phyloP scores from a whole-genome alignment of 306 rosid genomes.

The Cajanus cajan region DNA sequence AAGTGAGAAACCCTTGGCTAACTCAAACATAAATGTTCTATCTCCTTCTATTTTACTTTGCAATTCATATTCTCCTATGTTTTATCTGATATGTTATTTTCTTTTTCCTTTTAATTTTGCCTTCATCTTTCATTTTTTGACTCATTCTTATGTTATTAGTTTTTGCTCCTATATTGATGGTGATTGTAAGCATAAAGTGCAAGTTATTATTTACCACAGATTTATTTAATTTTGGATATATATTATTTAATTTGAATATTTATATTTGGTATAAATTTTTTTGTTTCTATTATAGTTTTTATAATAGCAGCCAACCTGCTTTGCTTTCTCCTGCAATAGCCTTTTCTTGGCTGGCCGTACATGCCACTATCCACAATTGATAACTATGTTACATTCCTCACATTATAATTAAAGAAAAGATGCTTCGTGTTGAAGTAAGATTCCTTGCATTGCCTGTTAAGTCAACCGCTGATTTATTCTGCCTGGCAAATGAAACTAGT shows the following conservation, averaged over 20 bases:
- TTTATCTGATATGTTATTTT: background rate
- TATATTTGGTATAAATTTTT: background rate
- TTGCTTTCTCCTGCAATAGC: background rate
- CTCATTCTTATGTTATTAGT: background rate
- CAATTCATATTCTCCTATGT: background rate
- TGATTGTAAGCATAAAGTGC: background rate
- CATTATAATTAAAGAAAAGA: conserved; percentile 3
- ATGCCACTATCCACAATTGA: background rate
- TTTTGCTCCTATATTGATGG: background rate
- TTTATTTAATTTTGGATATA: background rate
- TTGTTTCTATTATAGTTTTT: background rate
- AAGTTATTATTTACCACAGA: background rate
- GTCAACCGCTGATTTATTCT: conserved; percentile 8
- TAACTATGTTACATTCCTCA: background rate
- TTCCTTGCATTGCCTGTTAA: conserved; percentile 5
- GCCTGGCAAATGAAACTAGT: conserved; percentile 7
- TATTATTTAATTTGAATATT: background rate
- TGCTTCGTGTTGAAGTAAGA: background rate
- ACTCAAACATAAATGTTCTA: background rate
- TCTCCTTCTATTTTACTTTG: background rate
- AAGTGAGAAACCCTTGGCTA: conserved; percentile 42
- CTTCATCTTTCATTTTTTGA: background rate
- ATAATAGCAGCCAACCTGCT: background rate
- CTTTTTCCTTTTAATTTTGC: background rate
- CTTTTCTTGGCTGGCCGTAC: background rate